These are phyloP conservation scores for Penicillium alfredii DNA, from an alignment of 495 filamentous ascomycete genomes.

Conservation along the genomic window DNA sequence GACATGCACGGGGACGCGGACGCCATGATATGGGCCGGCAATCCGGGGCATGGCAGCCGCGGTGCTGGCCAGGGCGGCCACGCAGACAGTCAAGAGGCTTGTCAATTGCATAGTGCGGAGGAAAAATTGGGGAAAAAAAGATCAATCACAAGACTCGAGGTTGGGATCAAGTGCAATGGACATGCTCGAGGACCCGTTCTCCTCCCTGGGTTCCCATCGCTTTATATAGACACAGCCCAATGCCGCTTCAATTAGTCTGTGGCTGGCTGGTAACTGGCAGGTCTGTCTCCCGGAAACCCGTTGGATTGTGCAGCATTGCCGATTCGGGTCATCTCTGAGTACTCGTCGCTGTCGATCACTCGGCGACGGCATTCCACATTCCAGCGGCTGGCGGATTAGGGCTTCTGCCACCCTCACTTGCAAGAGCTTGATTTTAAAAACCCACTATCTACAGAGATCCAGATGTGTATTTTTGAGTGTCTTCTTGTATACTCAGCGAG, in stretches of 20 bases:
- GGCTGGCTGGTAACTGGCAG: slow-evolving; percentile 5
- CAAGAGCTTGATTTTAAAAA: slow-evolving; percentile 1
- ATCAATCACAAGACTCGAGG: not conserved
- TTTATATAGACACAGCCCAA: slow-evolving; percentile 9
- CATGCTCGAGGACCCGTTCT: slow-evolving; percentile 1
- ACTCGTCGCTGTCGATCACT: slow-evolving; percentile 5
- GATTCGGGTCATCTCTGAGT: not conserved
- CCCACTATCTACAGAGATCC: too few species aligned
- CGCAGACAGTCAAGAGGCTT: slow-evolving; percentile 11
- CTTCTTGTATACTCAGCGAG: too few species aligned
- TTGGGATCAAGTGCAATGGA: not conserved
- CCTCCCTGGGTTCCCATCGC: too few species aligned
- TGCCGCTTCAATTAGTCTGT: not conserved
- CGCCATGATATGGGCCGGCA: slow-evolving; percentile 18
- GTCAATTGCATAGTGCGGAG: slow-evolving; percentile 21
- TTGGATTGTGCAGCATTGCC: slow-evolving; percentile 10
- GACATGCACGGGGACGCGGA: slow-evolving; percentile 10
- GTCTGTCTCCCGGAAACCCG: slow-evolving; percentile 1
- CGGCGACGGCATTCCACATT: slow-evolving; percentile 18
- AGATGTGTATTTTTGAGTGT: too few species aligned
- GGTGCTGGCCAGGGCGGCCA: slow-evolving; percentile 19
- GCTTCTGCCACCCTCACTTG: not conserved
- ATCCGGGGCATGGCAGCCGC: slow-evolving; percentile 16
- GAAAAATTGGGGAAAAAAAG: not conserved
- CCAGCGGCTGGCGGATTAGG: too few species aligned